Percentiles rank a stretch among this genome's conserved stretches.
phyloP scores from a whole-genome alignment of 1,284 basidiomycete genomes.

The Apiotrichum siamense region DNA sequence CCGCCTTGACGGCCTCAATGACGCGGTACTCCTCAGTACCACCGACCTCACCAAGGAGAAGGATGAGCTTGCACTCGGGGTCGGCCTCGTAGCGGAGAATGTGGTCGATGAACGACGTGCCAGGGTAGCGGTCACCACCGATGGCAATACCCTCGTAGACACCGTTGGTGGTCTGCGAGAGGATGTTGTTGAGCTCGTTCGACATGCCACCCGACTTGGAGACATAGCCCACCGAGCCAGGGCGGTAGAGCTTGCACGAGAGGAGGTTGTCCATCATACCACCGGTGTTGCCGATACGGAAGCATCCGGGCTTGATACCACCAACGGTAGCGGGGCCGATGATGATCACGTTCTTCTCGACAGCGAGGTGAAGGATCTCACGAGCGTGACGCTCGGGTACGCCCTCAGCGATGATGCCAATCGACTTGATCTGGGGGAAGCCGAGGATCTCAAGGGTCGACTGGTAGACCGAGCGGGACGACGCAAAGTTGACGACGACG shows the following conservation, averaged over 20 bases:
- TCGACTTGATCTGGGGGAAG: constrained; percentile 67
- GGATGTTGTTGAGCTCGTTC: constrained; percentile 99
- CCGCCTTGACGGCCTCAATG: constrained; percentile 92
- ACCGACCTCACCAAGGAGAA: constrained; percentile 96
- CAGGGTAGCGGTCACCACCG: constrained; percentile 97
- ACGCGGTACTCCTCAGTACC: constrained; percentile 99
- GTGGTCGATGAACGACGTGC: constrained; percentile 98
- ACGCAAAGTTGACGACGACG: constrained; percentile 97
- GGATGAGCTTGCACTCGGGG: constrained; percentile 97
- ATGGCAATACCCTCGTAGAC: constrained; percentile 99
- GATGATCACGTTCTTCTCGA: constrained; percentile 83
- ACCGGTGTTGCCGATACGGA: constrained; percentile 99
- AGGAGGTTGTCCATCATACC: constrained; percentile 99
- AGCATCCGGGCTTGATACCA: constrained; percentile 99
- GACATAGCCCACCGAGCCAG: constrained; percentile 96
- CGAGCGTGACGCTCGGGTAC: constrained; percentile 96
- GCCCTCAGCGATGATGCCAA: constrained; percentile 97
- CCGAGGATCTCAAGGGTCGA: constrained; percentile 86
- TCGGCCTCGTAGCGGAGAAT: constrained; percentile 95
- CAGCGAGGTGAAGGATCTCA: constrained; percentile 86
- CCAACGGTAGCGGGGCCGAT: constrained; percentile 98
- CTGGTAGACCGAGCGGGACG: constrained; percentile 87
- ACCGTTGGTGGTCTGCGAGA: constrained; percentile 94
- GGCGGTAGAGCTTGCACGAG: constrained; percentile 94
- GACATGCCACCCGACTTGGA: constrained; percentile 99